These are phyloP conservation scores for Pythium plurisporium DNA, from an alignment of 352 stramenopile species.

Conservation along the genomic window DNA sequence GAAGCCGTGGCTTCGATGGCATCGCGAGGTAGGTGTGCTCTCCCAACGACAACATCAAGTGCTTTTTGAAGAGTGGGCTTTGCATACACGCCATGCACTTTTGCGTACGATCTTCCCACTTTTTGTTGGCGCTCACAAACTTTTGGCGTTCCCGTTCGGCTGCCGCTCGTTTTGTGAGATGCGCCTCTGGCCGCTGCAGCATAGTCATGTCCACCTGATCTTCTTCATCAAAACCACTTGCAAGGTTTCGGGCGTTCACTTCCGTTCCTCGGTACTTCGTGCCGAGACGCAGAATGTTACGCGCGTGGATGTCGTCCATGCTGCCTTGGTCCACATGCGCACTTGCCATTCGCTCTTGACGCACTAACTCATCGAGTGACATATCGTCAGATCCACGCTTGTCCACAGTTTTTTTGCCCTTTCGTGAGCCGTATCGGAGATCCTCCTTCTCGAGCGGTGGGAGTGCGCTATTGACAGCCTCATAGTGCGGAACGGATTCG, in stretches of 20 bases:
- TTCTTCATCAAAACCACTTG: constrained; percentile 81
- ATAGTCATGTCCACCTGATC: constrained; percentile 70
- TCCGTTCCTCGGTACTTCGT: constrained; percentile 70
- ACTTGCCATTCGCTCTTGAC: constrained; percentile 62
- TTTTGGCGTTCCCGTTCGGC: constrained; percentile 45
- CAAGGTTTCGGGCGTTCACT: constrained; percentile 51
- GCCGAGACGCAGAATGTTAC: constrained; percentile 73
- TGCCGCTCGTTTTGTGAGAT: constrained; percentile 56
- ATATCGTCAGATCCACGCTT: constrained; percentile 25
- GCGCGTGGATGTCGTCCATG: constrained; percentile 66
- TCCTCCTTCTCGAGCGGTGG: constrained; percentile 72
- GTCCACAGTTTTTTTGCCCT: constrained; percentile 56
- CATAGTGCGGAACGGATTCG: constrained; percentile 48
- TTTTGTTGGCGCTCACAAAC: constrained; percentile 55
- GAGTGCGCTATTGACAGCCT: constrained; percentile 50
- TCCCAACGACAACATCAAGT: constrained; percentile 74
- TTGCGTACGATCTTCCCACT: constrained; percentile 60
- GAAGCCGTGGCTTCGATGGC: constrained; percentile 48
- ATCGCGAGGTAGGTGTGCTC: constrained; percentile 72
- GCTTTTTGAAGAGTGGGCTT: constrained; percentile 73
- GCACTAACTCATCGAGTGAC: constrained; percentile 74
- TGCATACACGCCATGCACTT: constrained; percentile 69
- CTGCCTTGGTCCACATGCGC: constrained; percentile 38
- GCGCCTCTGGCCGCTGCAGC: constrained; percentile 37
- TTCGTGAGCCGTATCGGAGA: constrained; percentile 45